phyloP scores from a whole-genome alignment of 192 early-diverging fungal genomes.

The Cladochytrium replicatum region DNA sequence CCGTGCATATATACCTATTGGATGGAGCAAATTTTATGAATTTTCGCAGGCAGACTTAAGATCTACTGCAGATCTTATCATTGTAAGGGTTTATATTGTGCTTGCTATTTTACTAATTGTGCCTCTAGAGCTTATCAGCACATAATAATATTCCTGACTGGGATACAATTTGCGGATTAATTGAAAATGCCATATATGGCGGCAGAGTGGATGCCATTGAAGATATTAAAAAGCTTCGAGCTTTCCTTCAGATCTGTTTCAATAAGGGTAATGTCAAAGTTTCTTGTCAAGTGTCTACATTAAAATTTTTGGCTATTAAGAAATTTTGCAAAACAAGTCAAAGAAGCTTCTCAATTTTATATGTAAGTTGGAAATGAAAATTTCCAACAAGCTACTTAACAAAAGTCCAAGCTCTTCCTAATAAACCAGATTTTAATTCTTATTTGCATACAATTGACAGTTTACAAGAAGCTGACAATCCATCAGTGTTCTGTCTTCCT shows the following conservation, averaged over 20 bases:
- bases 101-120: slow-evolving; percentile 4
- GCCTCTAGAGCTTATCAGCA: slow-evolving; percentile 23
- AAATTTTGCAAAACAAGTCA: slow-evolving; percentile 28
- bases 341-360: slow-evolving; percentile 23
- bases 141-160: slow-evolving; percentile 30
- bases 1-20: slow-evolving; percentile 48
- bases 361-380: background rate
- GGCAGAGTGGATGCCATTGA: slow-evolving; percentile 43
- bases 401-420: slow-evolving; percentile 14
- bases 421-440: slow-evolving; percentile 23
- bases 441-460: slow-evolving; percentile 28
- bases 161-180: slow-evolving; percentile 35
- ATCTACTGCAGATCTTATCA: slow-evolving; percentile 38
- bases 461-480: slow-evolving; percentile 36
- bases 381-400: background rate
- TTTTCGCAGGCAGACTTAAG: slow-evolving; percentile 47
- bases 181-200: slow-evolving; percentile 53
- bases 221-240: slow-evolving; percentile 36
- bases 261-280: slow-evolving; percentile 34
- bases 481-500: slow-evolving; percentile 36
- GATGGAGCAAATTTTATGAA: slow-evolving; percentile 57
- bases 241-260: slow-evolving; percentile 38
- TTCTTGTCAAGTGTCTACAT: background rate
- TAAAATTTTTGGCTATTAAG: background rate
- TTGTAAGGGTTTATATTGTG: slow-evolving; percentile 16